Evolutionary conservation across 768 basidiomycete genomes (phyloP).

Genomic region (Boletus barrowsii): DNA sequence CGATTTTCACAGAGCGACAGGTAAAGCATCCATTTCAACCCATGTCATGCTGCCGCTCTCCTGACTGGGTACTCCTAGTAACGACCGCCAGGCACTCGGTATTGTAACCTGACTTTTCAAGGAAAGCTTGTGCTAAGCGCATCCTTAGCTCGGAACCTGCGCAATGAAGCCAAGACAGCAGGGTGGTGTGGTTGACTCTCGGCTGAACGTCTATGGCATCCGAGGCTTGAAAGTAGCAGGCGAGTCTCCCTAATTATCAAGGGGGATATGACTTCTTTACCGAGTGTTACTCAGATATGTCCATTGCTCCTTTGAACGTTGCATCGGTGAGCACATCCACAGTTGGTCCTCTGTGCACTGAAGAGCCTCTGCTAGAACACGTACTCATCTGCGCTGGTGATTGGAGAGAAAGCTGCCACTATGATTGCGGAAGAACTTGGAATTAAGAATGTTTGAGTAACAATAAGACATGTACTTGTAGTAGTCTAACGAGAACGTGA

Average conservation of each 20-base stretch:
- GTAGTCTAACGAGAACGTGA: conserved; percentile 6
- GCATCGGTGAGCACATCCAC: conserved; percentile 23
- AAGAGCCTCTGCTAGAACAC: conserved; percentile 15
- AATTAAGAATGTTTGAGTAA: conserved; percentile 9
- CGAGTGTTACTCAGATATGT: conserved; percentile 29
- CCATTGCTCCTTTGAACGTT: conserved; percentile 40
- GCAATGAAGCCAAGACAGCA: conserved; percentile 60
- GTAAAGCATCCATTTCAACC: conserved; percentile 9
- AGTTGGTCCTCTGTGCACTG: background rate
- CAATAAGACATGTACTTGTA: too few species aligned
- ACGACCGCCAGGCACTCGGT: conserved; percentile 35
- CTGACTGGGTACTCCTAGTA: conserved; percentile 14
- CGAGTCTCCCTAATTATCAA: conserved; percentile 8
- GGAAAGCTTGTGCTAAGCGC: background rate
- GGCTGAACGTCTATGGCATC: conserved; percentile 62
- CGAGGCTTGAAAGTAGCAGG: conserved; percentile 58
- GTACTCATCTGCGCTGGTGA: conserved; percentile 23
- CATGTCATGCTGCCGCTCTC: too few species aligned
- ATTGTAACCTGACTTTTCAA: background rate
- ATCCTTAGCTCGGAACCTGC: conserved; percentile 55
- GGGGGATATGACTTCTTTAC: background rate
- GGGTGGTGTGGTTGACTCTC: conserved; percentile 60
- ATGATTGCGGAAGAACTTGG: conserved; percentile 23
- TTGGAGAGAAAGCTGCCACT: conserved; percentile 26
- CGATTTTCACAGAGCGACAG: conserved; percentile 18